phyloP scores from a whole-genome alignment of 495 filamentous ascomycete genomes.

The Podospora pseudoanserina region DNA sequence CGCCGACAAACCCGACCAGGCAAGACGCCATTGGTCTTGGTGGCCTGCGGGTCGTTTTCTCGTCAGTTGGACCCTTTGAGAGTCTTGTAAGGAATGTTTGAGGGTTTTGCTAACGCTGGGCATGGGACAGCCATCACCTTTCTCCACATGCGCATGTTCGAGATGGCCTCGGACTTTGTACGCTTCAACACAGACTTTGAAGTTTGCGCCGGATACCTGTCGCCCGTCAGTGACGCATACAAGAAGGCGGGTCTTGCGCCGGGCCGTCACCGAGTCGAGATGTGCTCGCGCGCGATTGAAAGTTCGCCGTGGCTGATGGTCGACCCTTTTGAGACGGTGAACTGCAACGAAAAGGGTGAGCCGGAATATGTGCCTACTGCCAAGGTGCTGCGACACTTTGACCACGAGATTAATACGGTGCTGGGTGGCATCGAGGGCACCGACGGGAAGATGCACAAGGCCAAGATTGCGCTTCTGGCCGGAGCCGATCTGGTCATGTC shows the following conservation, averaged over 20 bases:
- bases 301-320: conserved; percentile 81
- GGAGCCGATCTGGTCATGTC: conserved; percentile 87
- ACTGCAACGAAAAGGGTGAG: conserved; percentile 55
- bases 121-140: conserved; percentile 61
- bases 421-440: conserved; percentile 66
- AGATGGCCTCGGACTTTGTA: conserved; percentile 80
- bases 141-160: conserved; percentile 91
- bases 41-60: conserved; percentile 89
- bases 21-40: conserved; percentile 75
- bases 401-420: conserved; percentile 79
- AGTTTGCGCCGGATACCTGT: conserved; percentile 78
- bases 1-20: conserved; percentile 61
- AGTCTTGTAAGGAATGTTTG: background rate
- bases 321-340: conserved; percentile 61
- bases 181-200: conserved; percentile 79
- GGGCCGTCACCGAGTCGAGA: conserved; percentile 38
- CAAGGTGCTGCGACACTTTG: conserved; percentile 81
- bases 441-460: conserved; percentile 50
- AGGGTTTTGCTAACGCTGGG: background rate
- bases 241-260: conserved; percentile 82
- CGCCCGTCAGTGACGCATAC: conserved; percentile 65
- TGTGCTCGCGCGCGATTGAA: conserved; percentile 79
- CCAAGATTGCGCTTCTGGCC: conserved; percentile 63
- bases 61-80: conserved; percentile 16
- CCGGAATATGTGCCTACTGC: conserved; percentile 85